A percentile compares a stretch with the other conserved stretches of the same genome.
These are phyloP conservation scores for Primulina tabacum DNA, from an alignment of 257 asterid species.

Conservation along the genomic window DNA sequence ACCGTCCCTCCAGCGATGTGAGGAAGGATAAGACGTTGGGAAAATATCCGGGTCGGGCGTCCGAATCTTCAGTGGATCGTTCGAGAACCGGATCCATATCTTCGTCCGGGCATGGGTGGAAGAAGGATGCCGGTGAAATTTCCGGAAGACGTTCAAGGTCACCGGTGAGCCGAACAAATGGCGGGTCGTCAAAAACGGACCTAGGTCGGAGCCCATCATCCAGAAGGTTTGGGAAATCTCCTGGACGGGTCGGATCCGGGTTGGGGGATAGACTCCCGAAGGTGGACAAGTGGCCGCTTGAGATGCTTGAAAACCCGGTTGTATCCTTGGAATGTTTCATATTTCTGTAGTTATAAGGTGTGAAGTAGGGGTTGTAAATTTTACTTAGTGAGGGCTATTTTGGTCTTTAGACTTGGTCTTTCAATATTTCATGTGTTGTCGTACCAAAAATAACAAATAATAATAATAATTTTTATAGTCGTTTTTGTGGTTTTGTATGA, in stretches of 20 bases:
- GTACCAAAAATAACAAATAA: no score
- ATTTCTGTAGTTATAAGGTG: slow-evolving; percentile 33
- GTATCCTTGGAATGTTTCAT: slow-evolving; percentile 68
- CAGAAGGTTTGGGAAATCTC: slow-evolving; percentile 31
- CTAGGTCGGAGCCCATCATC: not conserved
- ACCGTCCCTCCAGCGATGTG: slow-evolving; percentile 39
- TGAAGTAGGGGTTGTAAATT: not conserved
- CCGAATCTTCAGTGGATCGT: slow-evolving; percentile 56
- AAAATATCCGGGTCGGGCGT: slow-evolving; percentile 46
- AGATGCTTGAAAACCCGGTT: slow-evolving; percentile 50
- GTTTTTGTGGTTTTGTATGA: not conserved
- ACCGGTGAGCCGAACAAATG: slow-evolving; percentile 40
- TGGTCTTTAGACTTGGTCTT: not conserved
- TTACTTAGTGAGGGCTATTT: not conserved
- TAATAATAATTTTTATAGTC: no score
- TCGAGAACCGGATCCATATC: slow-evolving; percentile 30
- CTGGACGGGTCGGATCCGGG: slow-evolving; percentile 40
- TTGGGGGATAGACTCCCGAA: slow-evolving; percentile 29
- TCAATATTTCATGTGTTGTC: no score
- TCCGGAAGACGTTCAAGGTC: slow-evolving; percentile 73
- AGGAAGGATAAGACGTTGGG: slow-evolving; percentile 32
- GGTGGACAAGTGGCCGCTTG: slow-evolving; percentile 37
- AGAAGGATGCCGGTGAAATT: slow-evolving; percentile 48
- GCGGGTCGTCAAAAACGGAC: not conserved
- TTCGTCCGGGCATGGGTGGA: slow-evolving; percentile 31